These are phyloP conservation scores for Peterozyma toletana DNA, from an alignment of 805 yeast genomes.

Conservation along the genomic window DNA sequence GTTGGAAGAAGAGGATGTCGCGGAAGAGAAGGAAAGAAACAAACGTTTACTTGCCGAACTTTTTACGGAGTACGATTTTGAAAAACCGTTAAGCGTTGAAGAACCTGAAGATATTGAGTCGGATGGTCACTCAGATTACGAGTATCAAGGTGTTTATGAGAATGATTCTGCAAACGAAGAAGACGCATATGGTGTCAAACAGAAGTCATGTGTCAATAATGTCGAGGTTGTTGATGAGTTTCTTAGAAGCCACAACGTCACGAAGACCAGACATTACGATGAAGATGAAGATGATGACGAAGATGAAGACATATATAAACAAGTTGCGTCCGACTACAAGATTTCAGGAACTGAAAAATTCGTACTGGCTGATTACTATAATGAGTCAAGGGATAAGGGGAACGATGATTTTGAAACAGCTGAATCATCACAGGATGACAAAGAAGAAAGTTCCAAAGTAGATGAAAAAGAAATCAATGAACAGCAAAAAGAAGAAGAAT, in stretches of 20 bases:
- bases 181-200: constrained; percentile 29
- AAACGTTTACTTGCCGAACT: constrained; percentile 40
- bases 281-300: constrained; percentile 15
- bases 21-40: constrained; percentile 36
- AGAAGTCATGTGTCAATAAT: constrained; percentile 8
- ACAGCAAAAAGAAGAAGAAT: constrained; percentile 4
- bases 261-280: constrained; percentile 1
- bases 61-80: constrained; percentile 42
- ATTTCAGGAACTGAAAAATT: constrained; percentile 30
- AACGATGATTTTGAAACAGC: constrained; percentile 1
- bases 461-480: neutral
- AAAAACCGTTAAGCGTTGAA: constrained; percentile 36
- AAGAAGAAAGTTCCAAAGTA: constrained; percentile 8
- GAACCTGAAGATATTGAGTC: constrained; percentile 25
- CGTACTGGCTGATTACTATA: constrained; percentile 12
- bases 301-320: constrained; percentile 16
- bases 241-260: constrained; percentile 22
- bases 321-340: constrained; percentile 19
- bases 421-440: neutral
- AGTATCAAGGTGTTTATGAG: constrained; percentile 29
- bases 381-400: constrained; percentile 10
- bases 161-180: constrained; percentile 24
- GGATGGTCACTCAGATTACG: constrained; percentile 35
- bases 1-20: constrained; percentile 24
- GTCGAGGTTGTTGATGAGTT: constrained; percentile 11